Conservation (phyloP, 768 basidiomycete genomes). For the Fomitopsis serialis region DNA sequence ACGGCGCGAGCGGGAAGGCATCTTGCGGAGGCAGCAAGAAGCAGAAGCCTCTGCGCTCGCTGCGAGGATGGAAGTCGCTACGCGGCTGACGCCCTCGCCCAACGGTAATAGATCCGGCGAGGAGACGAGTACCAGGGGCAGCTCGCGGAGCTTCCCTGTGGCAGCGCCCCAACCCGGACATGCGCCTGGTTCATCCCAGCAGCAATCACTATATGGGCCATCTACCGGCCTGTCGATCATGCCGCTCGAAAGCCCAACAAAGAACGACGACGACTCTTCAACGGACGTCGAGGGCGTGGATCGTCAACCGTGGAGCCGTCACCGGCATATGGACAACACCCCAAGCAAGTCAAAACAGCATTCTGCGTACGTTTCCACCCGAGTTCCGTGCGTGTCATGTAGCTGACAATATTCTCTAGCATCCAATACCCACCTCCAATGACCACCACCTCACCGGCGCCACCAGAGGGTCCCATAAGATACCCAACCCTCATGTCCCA, state of each 20-base stretch:
- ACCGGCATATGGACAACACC: slow-evolving; percentile 15
- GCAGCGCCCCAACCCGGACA: slow-evolving; percentile 23
- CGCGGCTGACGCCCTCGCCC: slow-evolving; percentile 9
- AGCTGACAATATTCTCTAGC: slow-evolving; percentile 12
- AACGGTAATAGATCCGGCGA: neutral
- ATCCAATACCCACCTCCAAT: slow-evolving; percentile 53
- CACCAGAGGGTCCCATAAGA: slow-evolving; percentile 39
- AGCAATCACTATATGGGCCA: slow-evolving; percentile 23
- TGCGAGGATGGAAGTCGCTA: slow-evolving; percentile 17
- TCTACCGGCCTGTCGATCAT: slow-evolving; percentile 23
- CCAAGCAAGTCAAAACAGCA: slow-evolving; percentile 14
- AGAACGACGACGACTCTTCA: slow-evolving; percentile 42
- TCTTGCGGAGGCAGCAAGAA: slow-evolving; percentile 54
- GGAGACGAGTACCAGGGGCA: slow-evolving; percentile 9
- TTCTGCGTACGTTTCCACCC: slow-evolving; percentile 12
- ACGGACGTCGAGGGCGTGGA: slow-evolving; percentile 36
- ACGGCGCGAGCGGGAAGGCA: slow-evolving; percentile 51
- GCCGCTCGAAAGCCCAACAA: slow-evolving; percentile 63
- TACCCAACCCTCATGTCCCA: slow-evolving; percentile 76
- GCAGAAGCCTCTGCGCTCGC: slow-evolving; percentile 24
- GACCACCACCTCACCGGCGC: slow-evolving; percentile 65
- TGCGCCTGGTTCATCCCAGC: slow-evolving; percentile 27
- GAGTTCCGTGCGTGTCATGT: neutral
- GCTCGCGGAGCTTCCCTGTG: slow-evolving; percentile 17
- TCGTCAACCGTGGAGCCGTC: slow-evolving; percentile 5